Conservation (phyloP, 805 yeast genomes). For the Candida ficus region DNA sequence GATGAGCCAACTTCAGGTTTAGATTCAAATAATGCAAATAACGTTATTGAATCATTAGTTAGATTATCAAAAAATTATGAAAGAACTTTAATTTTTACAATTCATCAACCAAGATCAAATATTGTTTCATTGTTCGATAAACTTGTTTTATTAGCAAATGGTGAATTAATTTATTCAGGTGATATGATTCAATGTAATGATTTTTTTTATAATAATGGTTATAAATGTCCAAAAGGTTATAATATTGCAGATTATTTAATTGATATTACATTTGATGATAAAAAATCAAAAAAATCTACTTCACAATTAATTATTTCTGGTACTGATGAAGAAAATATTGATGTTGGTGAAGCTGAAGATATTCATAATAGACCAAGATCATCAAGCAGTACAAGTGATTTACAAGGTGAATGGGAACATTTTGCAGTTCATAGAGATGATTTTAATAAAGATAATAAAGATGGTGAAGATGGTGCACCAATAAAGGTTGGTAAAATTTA, state of each 20-base stretch:
- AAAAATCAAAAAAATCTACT: conserved; percentile 10
- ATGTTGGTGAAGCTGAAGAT: conserved; percentile 21
- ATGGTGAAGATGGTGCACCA: conserved; percentile 4
- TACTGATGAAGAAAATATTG: conserved; percentile 28
- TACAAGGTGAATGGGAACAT: conserved; percentile 83
- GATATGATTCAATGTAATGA: conserved; percentile 69
- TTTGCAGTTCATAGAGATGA: conserved; percentile 71
- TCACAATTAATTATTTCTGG: conserved; percentile 15
- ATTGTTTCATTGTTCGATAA: conserved; percentile 89
- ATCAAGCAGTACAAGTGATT: conserved; percentile 36
- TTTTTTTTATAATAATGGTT: conserved; percentile 72
- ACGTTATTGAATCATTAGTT: conserved; percentile 82
- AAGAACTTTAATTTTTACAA: conserved; percentile 87
- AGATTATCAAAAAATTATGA: conserved; percentile 73
- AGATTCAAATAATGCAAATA: conserved; percentile 89
- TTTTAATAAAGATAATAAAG: conserved; percentile 8
- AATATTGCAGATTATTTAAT: conserved; percentile 92
- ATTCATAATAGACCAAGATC: conserved; percentile 24
- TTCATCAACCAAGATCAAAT: conserved; percentile 96
- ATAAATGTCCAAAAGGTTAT: conserved; percentile 80
- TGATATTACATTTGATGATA: conserved; percentile 73
- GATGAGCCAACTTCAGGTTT: conserved; percentile 97
- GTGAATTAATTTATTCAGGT: conserved; percentile 85
- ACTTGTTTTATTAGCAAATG: conserved; percentile 74
- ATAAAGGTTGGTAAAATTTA: conserved; percentile 16